These are phyloP conservation scores for Kuraishia ogatae DNA, from an alignment of 805 yeast genomes.

Conservation along the genomic window DNA sequence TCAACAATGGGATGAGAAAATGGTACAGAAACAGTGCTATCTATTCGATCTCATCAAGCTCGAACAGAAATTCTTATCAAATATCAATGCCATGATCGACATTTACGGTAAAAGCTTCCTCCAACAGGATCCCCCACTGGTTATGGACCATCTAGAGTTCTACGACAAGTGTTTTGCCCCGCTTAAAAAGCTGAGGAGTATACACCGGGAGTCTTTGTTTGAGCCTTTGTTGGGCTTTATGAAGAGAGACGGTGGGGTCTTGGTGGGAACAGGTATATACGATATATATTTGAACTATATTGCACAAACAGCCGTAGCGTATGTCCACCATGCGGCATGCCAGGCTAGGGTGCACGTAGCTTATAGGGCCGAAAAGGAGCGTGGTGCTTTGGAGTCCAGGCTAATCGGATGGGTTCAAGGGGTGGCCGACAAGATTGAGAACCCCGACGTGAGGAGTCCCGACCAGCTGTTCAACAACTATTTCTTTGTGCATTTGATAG, in stretches of 20 bases:
- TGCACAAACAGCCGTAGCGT: conserved; percentile 41
- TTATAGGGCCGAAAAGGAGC: conserved; percentile 20
- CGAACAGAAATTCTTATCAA: conserved; percentile 61
- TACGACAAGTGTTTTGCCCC: conserved; percentile 49
- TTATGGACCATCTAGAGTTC: conserved; percentile 46
- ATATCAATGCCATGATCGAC: conserved; percentile 57
- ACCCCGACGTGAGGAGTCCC: neutral
- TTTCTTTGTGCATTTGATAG: neutral
- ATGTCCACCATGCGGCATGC: conserved; percentile 49
- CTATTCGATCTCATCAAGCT: conserved; percentile 66
- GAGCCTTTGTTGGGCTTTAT: conserved; percentile 52
- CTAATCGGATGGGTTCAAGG: neutral
- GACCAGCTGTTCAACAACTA: neutral
- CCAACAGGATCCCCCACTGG: conserved; percentile 29
- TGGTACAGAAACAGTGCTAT: conserved; percentile 49
- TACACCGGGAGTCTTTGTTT: conserved; percentile 46
- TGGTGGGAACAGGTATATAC: conserved; percentile 37
- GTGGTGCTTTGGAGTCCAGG: neutral
- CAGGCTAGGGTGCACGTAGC: conserved; percentile 54
- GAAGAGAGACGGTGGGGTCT: conserved; percentile 53
- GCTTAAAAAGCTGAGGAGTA: conserved; percentile 43
- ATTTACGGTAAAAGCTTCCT: conserved; percentile 40
- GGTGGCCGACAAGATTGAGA: neutral
- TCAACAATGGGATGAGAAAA: neutral
- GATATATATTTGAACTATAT: conserved; percentile 62